Conservation (phyloP, 352 stramenopile species). For the Phytophthora ohioensis region DNA sequence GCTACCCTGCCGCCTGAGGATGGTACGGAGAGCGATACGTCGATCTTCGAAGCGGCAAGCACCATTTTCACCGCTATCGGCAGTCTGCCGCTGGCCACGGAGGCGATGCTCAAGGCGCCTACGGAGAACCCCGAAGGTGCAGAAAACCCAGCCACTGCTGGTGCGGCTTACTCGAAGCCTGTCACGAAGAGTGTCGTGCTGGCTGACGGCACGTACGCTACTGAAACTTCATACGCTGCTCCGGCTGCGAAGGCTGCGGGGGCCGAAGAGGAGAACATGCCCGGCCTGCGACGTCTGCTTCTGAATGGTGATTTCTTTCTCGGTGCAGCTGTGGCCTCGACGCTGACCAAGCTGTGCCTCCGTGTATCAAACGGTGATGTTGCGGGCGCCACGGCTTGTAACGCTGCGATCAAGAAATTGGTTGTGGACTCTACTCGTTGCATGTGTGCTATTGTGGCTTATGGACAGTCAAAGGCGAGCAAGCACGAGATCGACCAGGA, state of each 20-base stretch:
- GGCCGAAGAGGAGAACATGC: constrained; percentile 73
- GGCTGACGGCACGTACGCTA: constrained; percentile 99
- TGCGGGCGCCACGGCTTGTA: constrained; percentile 50
- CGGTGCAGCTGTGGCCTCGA: constrained; percentile 91
- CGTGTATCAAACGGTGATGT: constrained; percentile 76
- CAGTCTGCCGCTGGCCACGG: constrained; percentile 72
- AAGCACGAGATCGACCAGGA: constrained; percentile 94
- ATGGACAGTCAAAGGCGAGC: constrained; percentile 75
- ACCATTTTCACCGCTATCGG: constrained; percentile 92
- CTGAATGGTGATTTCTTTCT: constrained; percentile 97
- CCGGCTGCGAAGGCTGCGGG: constrained; percentile 50
- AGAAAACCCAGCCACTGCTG: constrained; percentile 34
- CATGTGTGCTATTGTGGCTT: constrained; percentile 81
- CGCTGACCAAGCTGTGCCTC: constrained; percentile 98
- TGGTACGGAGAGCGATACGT: constrained; percentile 70
- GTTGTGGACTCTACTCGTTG: constrained; percentile 75
- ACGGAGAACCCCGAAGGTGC: constrained; percentile 31
- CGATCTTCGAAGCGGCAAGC: constrained; percentile 76
- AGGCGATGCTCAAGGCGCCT: constrained; percentile 60
- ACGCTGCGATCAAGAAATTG: constrained; percentile 68
- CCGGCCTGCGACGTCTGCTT: constrained; percentile 90
- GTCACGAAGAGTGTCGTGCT: constrained; percentile 99
- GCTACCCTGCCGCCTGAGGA: constrained; percentile 54
- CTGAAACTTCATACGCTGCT: constrained; percentile 93
- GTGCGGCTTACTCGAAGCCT: constrained; percentile 85